phyloP scores from a whole-genome alignment of 2,329 filamentous ascomycete species.

The Geosmithia putterillii region DNA sequence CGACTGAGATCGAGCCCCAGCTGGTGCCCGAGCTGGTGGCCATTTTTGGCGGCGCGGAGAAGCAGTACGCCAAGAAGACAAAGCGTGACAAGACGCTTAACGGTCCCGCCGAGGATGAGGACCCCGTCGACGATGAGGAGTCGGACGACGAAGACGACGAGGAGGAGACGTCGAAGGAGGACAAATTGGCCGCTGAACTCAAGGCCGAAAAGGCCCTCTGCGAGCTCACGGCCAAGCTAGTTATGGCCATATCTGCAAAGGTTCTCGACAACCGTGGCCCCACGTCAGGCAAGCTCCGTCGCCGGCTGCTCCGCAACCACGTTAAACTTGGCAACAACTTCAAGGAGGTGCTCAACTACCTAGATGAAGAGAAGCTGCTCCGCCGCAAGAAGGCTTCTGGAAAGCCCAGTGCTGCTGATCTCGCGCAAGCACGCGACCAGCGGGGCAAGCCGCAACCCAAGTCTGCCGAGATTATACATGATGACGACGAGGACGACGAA shows the following conservation, averaged over 20 bases:
- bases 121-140: conserved; percentile 52
- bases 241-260: conserved; percentile 65
- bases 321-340: conserved; percentile 72
- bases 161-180: conserved; percentile 40
- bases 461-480: conserved; percentile 22
- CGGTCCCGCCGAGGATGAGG: conserved; percentile 59
- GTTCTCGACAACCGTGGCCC: conserved; percentile 56
- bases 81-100: conserved; percentile 45
- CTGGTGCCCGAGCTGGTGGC: conserved; percentile 57
- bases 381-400: conserved; percentile 21
- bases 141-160: conserved; percentile 39
- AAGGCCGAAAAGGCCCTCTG: conserved; percentile 78
- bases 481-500: conserved; percentile 31
- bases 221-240: conserved; percentile 72
- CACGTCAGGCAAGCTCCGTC: conserved; percentile 50
- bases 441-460: conserved; percentile 14
- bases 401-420: conserved; percentile 4
- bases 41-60: conserved; percentile 69
- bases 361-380: conserved; percentile 54
- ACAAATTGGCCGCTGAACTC: conserved; percentile 53
- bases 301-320: conserved; percentile 68
- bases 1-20: conserved; percentile 55
- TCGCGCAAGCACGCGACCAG: too few species aligned
- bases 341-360: conserved; percentile 68
- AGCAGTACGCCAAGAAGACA: conserved; percentile 59